Base-by-base conservation (phyloP, 768 basidiomycete species). In the Chalciporus piperatus region DNA sequence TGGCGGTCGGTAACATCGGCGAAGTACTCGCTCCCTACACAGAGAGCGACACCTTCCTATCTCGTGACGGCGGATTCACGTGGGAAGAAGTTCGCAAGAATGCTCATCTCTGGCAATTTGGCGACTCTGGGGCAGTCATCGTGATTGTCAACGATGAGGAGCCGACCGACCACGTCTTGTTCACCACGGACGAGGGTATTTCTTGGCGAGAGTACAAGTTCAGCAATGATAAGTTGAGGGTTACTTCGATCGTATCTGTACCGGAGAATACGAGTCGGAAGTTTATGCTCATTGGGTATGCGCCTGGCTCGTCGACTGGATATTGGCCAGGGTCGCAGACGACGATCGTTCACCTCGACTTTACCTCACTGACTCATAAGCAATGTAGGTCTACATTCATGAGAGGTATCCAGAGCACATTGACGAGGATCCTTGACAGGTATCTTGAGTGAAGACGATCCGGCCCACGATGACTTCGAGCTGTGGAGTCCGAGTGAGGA, bases 21-120 rank as follows among this genome's bases (percentile, higher is more conserved):
- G 87, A 92, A 56, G 64, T 72, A 1, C 81, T 99, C 2, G 84
- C 81, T 0, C 73, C 84, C 0, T 99, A 99, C 72, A 78, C 75
- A 4, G 89, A 98, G 27, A 85, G 86, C 54, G 96, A 98, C 67
- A 97, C 94, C 2, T 98, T 97, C 85, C 79, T 98, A 38, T 92
- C 91, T 50, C 91, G 97, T 4, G 92, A 99, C 60, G 97, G 84
- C 2, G 97, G 97, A 9, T 97, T 97, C 71, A 93, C 91, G 0
- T 99, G 97, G 97, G 84, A 97, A 66, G 97, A 99, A 72, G 87
- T 99, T 0, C 94, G 94, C 75, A 99, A 99, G 67, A 95, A 96
- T 58, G 96, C 97, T 0, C 89, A 98, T 64, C 77, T 98, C 35
- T 99, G 92, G 93, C 94, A 95, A 66, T 98, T 96, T 60, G 96